Evolutionary conservation across 768 basidiomycete genomes (phyloP), one percentile per base, ranked within the genome.

Genomic region (Termitomyces sp.): DNA sequence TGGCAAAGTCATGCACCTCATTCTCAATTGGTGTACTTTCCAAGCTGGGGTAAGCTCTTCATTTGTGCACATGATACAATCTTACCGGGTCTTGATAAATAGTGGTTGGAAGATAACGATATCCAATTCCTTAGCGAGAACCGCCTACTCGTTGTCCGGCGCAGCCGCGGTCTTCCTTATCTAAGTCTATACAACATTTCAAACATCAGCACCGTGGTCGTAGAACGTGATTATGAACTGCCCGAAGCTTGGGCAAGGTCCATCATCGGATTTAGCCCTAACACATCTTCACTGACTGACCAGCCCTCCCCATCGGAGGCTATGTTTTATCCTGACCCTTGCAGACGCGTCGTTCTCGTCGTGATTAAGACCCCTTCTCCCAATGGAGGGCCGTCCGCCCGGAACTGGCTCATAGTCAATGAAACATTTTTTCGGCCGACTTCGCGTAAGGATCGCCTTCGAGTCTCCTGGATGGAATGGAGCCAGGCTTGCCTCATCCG

Each of bases 381-480:
- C 32, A 71, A 72, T 20, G 72, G 62, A 30, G 40, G 63, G 46
- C 67, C 59, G 56, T 74, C 68, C 67, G 69, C 57, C 63, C 69
- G 69, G 66, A 78, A 79, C 64, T 86, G 76, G 80, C 71, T 85
- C 56, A 78, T 84, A 57, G 73, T 86, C 57, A 78, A 79, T 56
- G 84, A 85, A 64, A 74, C 78, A 41, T 80, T 81, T 64, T 78
- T 86, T 68, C 66, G 73, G 53, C 75, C 74, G 16, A 74, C 73
- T 55, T 72, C 75, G 40, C 74, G 79, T 30, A 75, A 69, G 46
- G 80, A 82, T 59, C 76, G 75, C 51, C 71, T 71, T 47, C 65
- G 67, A 40, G 76, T 86, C 35, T 75, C 80, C 12, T 87, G 84
- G 85, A 74, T 72, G 60, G 76, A 80, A 43, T 86, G 84, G 84